phyloP scores from a whole-genome alignment of 2,329 filamentous ascomycete species.

The Verticillium tricorpus region DNA sequence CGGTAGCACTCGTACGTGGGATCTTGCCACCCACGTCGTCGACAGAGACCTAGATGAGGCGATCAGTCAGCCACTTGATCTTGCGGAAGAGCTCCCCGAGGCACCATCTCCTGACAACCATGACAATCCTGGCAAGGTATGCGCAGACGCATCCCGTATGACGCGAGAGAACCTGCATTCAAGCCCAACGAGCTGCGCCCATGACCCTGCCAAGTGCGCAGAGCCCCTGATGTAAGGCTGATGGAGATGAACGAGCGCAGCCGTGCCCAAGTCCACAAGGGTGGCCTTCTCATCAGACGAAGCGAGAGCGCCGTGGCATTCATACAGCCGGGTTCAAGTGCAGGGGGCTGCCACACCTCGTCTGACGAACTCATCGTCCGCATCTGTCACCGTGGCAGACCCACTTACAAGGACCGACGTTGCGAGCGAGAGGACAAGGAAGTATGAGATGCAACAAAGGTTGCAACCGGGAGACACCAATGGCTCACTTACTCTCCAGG shows the following conservation, averaged over 20 bases:
- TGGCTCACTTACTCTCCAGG: constrained; percentile 61
- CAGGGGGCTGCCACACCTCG: constrained; percentile 20
- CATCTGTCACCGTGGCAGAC: background rate
- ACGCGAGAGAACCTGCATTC: constrained; percentile 26
- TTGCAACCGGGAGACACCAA: background rate
- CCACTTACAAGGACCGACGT: constrained; percentile 9
- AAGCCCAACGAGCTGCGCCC: constrained; percentile 22
- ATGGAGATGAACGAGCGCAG: constrained; percentile 3
- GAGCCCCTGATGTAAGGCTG: constrained; percentile 6
- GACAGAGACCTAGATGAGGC: constrained; percentile 71
- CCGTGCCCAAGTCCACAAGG: constrained; percentile 3
- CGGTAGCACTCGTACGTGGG: constrained; percentile 82
- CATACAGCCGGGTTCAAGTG: constrained; percentile 22
- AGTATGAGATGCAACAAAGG: background rate
- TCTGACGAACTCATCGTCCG: constrained; percentile 7
- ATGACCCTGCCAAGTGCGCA: constrained; percentile 1
- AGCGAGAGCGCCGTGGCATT: constrained; percentile 15
- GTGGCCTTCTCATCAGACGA: background rate
- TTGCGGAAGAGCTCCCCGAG: background rate
- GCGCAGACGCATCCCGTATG: constrained; percentile 8
- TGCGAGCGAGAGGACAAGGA: background rate
- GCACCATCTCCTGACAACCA: background rate
- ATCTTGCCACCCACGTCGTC: constrained; percentile 88
- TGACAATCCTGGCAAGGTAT: background rate
- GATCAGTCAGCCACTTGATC: constrained; percentile 26